Base-by-base conservation (phyloP, 2,329 filamentous ascomycete species). In the Xylariales sp. region DNA sequence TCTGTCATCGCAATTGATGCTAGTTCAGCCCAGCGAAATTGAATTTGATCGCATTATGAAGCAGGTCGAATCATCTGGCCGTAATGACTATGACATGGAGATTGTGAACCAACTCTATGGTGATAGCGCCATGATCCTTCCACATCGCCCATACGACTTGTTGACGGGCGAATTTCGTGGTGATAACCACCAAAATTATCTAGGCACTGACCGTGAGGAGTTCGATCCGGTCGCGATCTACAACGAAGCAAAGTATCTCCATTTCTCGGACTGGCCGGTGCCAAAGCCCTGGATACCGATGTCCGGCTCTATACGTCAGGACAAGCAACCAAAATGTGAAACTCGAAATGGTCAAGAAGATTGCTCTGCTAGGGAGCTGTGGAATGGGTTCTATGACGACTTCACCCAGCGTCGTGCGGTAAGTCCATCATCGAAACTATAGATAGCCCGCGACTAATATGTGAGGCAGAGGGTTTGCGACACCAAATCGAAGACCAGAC, bases 191-290 rank as follows among this genome's bases (percentile, higher is more conserved):
- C 73, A 79, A 16, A 78, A 81, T 1, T 84, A 84, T 54, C 78
- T 83, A 28, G 78, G 66, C 62, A 76, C 41, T 16, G 74, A 77
- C 34, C 70, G 73, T 1, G 87, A 87, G 69, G 71, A 74, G 2
- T 92, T 90, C 89, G 86, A 91, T 73, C 83, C 89, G 0, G 73
- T 79, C n/a, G 66, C 71, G 48, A 82, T 83, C 0, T 81, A 87
- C 60, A 83, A 83, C 14, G 88, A 91, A 72, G 87, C 89, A 6
- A 91, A 91, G 69, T 83, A 90, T 5, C 81, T 93, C 1, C 90
- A 93, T 76, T 93, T 92, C 76, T 90, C 87, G 12, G 91, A 93
- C 74, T 91, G 87, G 87, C 91, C 90, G 0, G 72, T 91, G 5
- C 89, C 90, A 0, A 93, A 93, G 66, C 83, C 83, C 0, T 85